These are phyloP conservation scores for Echites panduratus DNA, from an alignment of 257 asterid species.

Conservation along the genomic window DNA sequence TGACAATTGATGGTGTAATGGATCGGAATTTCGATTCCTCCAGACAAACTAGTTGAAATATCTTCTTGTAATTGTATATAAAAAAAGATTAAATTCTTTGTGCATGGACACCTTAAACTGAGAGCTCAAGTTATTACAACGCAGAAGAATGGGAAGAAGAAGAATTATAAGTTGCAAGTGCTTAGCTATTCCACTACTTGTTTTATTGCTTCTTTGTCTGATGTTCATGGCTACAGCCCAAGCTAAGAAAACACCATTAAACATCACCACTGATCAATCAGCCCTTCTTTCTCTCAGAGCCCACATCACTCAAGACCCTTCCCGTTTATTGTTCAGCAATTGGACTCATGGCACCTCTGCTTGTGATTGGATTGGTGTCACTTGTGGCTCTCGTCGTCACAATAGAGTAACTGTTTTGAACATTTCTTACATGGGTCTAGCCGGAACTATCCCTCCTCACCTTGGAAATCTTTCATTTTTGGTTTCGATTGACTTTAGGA, in stretches of 20 bases:
- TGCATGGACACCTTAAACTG: too few relatives aligned
- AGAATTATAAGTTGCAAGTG: too few relatives aligned
- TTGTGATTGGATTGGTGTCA: conserved; percentile 17
- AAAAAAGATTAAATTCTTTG: too few relatives aligned
- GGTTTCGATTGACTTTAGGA: conserved; percentile 12
- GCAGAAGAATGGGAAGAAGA: too few relatives aligned
- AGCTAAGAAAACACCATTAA: not conserved
- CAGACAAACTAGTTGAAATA: too few relatives aligned
- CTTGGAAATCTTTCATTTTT: conserved; percentile 24
- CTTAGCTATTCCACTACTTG: too few relatives aligned
- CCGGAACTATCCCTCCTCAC: conserved; percentile 5
- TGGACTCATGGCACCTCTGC: conserved; percentile 5
- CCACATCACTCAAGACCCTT: not conserved
- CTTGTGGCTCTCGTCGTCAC: not conserved
- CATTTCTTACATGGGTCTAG: not conserved
- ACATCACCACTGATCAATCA: not conserved
- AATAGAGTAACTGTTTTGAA: conserved; percentile 4
- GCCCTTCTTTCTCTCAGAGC: not conserved
- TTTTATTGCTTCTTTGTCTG: too few relatives aligned
- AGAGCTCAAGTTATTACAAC: too few relatives aligned
- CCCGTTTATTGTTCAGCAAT: not conserved
- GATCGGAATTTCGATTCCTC: too few relatives aligned
- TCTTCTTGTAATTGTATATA: too few relatives aligned
- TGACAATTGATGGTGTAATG: too few relatives aligned
- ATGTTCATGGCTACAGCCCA: too few relatives aligned